Base-by-base conservation (phyloP, 768 basidiomycete species). In the Phylloporus scabripes region DNA sequence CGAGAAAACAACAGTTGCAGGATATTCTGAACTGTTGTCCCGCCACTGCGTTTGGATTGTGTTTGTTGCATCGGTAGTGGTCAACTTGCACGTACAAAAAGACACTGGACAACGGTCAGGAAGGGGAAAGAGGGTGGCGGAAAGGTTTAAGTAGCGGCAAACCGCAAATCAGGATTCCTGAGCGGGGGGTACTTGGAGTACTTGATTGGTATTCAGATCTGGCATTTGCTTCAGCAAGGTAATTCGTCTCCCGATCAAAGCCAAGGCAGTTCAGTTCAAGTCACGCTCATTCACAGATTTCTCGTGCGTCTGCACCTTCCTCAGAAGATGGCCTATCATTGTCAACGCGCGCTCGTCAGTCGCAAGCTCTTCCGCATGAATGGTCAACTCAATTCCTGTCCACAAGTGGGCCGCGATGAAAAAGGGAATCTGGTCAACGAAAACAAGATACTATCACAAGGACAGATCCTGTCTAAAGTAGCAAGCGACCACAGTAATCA, bases 1-100 rank as follows among this genome's bases (percentile, higher is more conserved):
- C 41, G 58, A 39, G 53, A 50, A 20, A 63, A 47, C 3, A 62
- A 38, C 15, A 34, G 14, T 32, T 63, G 54, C 21, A 63, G 18
- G 4, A 33, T 46, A 20, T 24, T 31, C 50, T 47, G 63, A 11
- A 51, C 7, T 10, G 5, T 26, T 5, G 39, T 34, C 28, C 40
- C 10, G 6, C 43, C 39, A 9, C 31, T 15, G 31, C 8, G 39
- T 11, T 21, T 43, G 24, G 24, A 26, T 20, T 38, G 52, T 7
- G 38, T 29, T 28, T 49, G 31, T 7, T 48, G 42, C 53, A 59
- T 55, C 29, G 40, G 36, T 29, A 10, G 21, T 28, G 5, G 29
- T 44, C n/a, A n/a, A n/a, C n/a, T 36, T 17, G 5, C 26, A 28
- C 28, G 28, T 10, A 29, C 28, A 10, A 29, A 29, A 7, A 10